Evolutionary conservation across 495 filamentous ascomycete genomes (phyloP).

Genomic region (Neurospora sp.): DNA sequence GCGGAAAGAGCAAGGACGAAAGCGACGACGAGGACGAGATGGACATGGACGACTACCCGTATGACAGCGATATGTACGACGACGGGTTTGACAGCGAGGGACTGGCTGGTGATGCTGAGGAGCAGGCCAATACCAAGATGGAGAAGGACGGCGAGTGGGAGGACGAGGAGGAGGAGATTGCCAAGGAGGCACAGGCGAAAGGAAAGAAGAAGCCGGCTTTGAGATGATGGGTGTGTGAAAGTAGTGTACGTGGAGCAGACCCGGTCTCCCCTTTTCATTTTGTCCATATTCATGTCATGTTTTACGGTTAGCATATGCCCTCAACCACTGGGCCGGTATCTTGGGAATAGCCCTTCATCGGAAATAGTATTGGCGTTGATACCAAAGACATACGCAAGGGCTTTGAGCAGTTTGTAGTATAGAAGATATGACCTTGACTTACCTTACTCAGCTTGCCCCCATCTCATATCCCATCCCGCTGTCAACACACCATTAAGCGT

Average conservation of each 20-base stretch:
- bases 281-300: not conserved
- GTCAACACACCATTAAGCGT: not conserved
- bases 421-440: not conserved
- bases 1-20: slow-evolving; percentile 42
- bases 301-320: not conserved
- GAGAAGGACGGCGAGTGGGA: slow-evolving; percentile 45
- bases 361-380: not conserved
- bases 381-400: not conserved
- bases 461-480: not conserved
- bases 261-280: not conserved
- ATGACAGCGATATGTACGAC: slow-evolving; percentile 41
- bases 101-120: slow-evolving; percentile 48
- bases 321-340: not conserved
- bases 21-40: slow-evolving; percentile 53
- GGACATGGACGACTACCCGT: slow-evolving; percentile 41
- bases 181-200: not conserved
- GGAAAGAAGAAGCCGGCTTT: not conserved
- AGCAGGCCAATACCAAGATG: slow-evolving; percentile 43
- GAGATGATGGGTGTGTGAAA: not conserved
- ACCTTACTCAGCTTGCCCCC: not conserved
- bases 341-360: not conserved
- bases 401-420: too few relatives aligned
- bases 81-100: slow-evolving; percentile 44
- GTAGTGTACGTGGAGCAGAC: not conserved
- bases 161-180: slow-evolving; percentile 40